Base-by-base conservation (phyloP, 495 filamentous ascomycete genomes). In the Penicillium canariense region DNA sequence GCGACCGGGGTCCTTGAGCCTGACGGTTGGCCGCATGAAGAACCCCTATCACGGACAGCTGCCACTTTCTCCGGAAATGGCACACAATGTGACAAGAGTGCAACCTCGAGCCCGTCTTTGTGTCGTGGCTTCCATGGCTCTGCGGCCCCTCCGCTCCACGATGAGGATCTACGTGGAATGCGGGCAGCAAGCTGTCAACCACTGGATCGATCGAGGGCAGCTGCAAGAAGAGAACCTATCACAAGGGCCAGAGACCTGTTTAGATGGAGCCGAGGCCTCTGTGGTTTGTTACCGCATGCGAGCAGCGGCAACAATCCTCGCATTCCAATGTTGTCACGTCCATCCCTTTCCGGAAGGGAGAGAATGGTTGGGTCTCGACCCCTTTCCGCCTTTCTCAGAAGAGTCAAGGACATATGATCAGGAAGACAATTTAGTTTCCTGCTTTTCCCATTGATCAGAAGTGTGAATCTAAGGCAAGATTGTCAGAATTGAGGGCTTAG, bases 271-370 rank as follows among this genome's bases (percentile, higher is more conserved):
- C 17, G 26, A 42, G n/a, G 18, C 20, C 12, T 20, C 14, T 25
- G 17, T 36, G 39, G 47, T 48, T 47, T 17, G 17, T 55, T 28
- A 52, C 55, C 45, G 62, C 48, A 65, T 62, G 49, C 62, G 38
- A 63, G 17, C 45, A 26, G 31, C 22, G 54, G 54, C 54, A 50
- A 62, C 44, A 34, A 49, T 51, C 22, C 53, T 31, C 59, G 44
- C 61, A 61, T 62, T 55, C 62, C 59, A 28, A 26, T 48, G 55
- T 57, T 59, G 56, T 55, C 43, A 55, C 48, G 18, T 45, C 23
- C 18, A 54, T 50, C 63, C 63, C 63, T 63, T 56, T 62, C 55
- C 59, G 50, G 55, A 22, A 59, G 40, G 46, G 59, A 28, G 34
- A 34, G 46, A 32, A 45, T 25, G 35, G 44, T 36, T 22, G 17